Evolutionary conservation across 2,329 filamentous ascomycete genomes (phyloP).

Genomic region (Furcasterigmium sp.): DNA sequence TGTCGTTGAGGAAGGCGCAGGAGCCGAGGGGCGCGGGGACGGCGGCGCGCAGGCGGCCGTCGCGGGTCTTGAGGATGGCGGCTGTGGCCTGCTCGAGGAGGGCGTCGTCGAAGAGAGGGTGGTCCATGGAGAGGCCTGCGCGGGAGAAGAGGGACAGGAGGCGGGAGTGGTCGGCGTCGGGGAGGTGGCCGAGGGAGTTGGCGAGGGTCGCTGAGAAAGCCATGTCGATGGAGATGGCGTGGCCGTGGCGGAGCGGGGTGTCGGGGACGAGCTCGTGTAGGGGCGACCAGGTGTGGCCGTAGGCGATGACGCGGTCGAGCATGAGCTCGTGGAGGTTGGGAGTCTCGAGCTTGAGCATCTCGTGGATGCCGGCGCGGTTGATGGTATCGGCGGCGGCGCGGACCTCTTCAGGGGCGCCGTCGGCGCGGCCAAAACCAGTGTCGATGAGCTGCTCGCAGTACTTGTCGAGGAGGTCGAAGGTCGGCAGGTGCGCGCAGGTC

Average conservation of each 20-base stretch:
- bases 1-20: slow-evolving; percentile 66
- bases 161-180: slow-evolving; percentile 53
- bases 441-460: slow-evolving; percentile 64
- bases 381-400: slow-evolving; percentile 59
- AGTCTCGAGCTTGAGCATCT: slow-evolving; percentile 70
- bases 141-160: slow-evolving; percentile 64
- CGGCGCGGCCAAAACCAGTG: slow-evolving; percentile 58
- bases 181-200: slow-evolving; percentile 55
- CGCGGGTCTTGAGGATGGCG: slow-evolving; percentile 66
- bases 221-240: slow-evolving; percentile 74
- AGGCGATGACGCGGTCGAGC: slow-evolving; percentile 67
- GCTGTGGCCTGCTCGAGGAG: slow-evolving; percentile 61
- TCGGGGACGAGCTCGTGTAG: slow-evolving; percentile 66
- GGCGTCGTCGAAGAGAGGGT: slow-evolving; percentile 60
- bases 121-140: slow-evolving; percentile 67
- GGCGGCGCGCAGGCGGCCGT: slow-evolving; percentile 62
- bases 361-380: slow-evolving; percentile 63
- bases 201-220: slow-evolving; percentile 68
- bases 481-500: slow-evolving; percentile 60
- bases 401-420: slow-evolving; percentile 50
- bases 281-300: slow-evolving; percentile 71
- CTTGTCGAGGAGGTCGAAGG: slow-evolving; percentile 63
- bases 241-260: slow-evolving; percentile 64
- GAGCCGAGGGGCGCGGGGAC: slow-evolving; percentile 63
- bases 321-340: slow-evolving; percentile 71